Percentiles rank a stretch among this genome's conserved stretches.
Conservation (phyloP, 805 yeast genomes). For the Candida andamanensis region DNA sequence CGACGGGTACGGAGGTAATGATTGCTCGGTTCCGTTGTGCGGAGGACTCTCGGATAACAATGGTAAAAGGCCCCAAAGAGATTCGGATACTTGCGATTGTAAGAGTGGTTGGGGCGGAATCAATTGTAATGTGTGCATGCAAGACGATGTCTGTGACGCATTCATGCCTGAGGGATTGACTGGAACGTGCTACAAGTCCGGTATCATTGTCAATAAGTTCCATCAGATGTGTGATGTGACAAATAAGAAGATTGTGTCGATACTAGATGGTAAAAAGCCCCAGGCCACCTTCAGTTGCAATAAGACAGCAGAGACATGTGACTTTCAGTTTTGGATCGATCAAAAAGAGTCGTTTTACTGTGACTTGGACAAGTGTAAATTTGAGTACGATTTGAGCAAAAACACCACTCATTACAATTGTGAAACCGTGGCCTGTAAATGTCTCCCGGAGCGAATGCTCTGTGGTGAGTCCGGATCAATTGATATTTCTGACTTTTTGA, state of each 20-base stretch:
- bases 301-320: constrained; percentile 57
- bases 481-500: constrained; percentile 87
- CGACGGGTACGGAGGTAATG: constrained; percentile 89
- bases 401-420: constrained; percentile 78
- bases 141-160: constrained; percentile 72
- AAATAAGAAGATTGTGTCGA: constrained; percentile 74
- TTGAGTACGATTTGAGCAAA: constrained; percentile 52
- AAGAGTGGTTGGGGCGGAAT: constrained; percentile 89
- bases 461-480: constrained; percentile 95
- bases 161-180: constrained; percentile 81
- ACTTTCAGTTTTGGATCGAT: constrained; percentile 96
- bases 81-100: constrained; percentile 61
- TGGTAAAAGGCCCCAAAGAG: constrained; percentile 58
- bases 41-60: constrained; percentile 69
- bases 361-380: constrained; percentile 69
- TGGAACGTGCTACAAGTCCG: constrained; percentile 88
- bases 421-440: constrained; percentile 72
- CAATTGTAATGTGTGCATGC: constrained; percentile 82
- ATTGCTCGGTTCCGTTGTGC: constrained; percentile 84
- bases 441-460: constrained; percentile 87
- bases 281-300: constrained; percentile 92
- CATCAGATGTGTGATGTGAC: constrained; percentile 96
- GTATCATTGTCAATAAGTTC: constrained; percentile 71
- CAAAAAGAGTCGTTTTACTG: constrained; percentile 87
- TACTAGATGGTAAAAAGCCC: constrained; percentile 75